Conservation (phyloP, 2,329 filamentous ascomycete genomes). For the Septoria petroselini region DNA sequence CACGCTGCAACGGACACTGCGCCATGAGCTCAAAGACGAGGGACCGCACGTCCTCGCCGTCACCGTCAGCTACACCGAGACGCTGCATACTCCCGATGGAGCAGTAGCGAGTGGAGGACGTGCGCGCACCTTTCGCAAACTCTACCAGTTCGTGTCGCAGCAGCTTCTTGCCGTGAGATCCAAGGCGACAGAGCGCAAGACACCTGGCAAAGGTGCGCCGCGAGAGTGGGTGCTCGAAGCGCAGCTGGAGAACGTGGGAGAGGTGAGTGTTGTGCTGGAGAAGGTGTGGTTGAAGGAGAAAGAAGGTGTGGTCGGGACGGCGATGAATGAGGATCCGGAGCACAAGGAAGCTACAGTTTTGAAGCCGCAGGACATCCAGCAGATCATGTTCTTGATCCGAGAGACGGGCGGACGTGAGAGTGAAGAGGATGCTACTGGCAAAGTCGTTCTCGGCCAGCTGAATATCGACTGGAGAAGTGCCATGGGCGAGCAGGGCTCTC, state of each 20-base stretch:
- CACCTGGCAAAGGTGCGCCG: constrained; percentile 42
- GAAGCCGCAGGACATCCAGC: constrained; percentile 61
- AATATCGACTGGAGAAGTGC: constrained; percentile 83
- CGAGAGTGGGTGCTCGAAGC: constrained; percentile 76
- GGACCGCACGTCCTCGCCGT: constrained; percentile 91
- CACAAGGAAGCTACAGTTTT: constrained; percentile 41
- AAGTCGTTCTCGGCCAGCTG: constrained; percentile 72
- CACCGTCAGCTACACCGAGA: constrained; percentile 91
- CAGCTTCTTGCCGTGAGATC: constrained; percentile 85
- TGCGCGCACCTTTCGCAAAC: constrained; percentile 82
- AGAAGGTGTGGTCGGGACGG: constrained; percentile 30
- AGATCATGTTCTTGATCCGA: constrained; percentile 62
- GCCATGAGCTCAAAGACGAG: constrained; percentile 88
- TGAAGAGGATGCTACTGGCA: constrained; percentile 43
- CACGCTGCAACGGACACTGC: constrained; percentile 76
- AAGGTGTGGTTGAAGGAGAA: constrained; percentile 37
- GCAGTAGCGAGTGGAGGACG: constrained; percentile 55
- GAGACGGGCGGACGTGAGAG: constrained; percentile 43
- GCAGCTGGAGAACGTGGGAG: constrained; percentile 91
- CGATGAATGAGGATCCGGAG: constrained; percentile 35
- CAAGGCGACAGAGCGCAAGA: constrained; percentile 64
- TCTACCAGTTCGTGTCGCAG: constrained; percentile 96
- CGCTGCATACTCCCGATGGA: constrained; percentile 44
- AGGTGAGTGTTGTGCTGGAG: constrained; percentile 76
- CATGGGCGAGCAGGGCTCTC: constrained; percentile 83